A percentile compares a stretch with the other conserved stretches of the same genome.
Evolutionary conservation across 73 alveolate genomes (phyloP).

Genomic region (Symbiodinium pilosum): DNA sequence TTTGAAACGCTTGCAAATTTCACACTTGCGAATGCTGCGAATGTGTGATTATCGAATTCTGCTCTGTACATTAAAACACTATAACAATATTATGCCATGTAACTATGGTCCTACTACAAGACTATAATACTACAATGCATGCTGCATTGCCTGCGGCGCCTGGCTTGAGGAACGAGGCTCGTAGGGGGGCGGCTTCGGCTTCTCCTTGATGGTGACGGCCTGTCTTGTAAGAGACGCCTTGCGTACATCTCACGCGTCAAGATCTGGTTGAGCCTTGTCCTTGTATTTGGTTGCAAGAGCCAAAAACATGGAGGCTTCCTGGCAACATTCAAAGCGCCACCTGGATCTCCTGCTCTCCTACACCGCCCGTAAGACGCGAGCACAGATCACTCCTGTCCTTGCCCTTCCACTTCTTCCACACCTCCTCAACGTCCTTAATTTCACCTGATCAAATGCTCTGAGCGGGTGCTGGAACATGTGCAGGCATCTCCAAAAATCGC

Average conservation of each 20-base stretch:
- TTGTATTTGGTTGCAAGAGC: conserved; percentile 84
- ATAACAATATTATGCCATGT: no score
- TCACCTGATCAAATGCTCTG: conserved; percentile 22
- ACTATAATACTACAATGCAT: no score
- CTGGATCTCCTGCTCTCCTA: background rate
- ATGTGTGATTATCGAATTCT: no score
- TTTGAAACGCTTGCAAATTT: no score
- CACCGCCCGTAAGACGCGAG: background rate
- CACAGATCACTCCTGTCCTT: background rate
- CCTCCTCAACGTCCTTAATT: conserved; percentile 70
- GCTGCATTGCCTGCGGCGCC: no score
- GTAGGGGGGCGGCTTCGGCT: conserved; percentile 45
- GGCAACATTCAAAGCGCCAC: background rate
- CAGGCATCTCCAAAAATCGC: no score
- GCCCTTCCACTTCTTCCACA: conserved; percentile 87
- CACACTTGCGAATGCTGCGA: no score
- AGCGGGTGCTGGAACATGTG: no score
- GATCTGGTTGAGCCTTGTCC: background rate
- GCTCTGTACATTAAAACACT: no score
- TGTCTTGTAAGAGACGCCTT: background rate
- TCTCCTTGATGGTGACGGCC: conserved; percentile 63
- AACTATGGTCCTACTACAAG: no score
- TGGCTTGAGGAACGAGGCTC: background rate
- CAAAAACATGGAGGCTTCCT: conserved; percentile 81
- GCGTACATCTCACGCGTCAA: background rate